phyloP scores from a whole-genome alignment of 1,284 basidiomycete species.

The Cutaneotrichosporon mucoides region DNA sequence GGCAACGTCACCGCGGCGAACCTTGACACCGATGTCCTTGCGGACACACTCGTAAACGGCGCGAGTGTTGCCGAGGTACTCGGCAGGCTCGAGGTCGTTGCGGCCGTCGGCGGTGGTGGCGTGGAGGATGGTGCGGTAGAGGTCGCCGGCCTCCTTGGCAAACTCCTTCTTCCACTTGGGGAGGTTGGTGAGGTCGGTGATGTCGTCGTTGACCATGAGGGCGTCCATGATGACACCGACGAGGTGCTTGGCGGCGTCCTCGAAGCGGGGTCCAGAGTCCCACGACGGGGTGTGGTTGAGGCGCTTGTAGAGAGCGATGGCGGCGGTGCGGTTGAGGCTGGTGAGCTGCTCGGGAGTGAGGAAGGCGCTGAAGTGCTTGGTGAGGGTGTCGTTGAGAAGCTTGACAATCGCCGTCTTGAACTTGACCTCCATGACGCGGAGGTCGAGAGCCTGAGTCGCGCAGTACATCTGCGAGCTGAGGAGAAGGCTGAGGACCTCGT shows the following conservation, averaged over 20 bases:
- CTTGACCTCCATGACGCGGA: constrained; percentile 15
- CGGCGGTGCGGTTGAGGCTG: constrained; percentile 9
- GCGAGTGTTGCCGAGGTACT: constrained; percentile 14
- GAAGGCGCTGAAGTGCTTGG: constrained; percentile 12
- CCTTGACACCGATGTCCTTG: constrained; percentile 12
- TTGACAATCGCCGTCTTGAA: constrained; percentile 14
- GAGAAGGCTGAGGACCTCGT: constrained; percentile 18
- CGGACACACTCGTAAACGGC: constrained; percentile 14
- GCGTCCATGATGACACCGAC: constrained; percentile 15
- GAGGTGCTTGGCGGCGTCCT: constrained; percentile 16
- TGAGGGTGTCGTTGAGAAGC: constrained; percentile 10
- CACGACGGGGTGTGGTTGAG: constrained; percentile 14
- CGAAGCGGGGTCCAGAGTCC: constrained; percentile 17
- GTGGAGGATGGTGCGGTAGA: constrained; percentile 14
- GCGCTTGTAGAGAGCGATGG: constrained; percentile 11
- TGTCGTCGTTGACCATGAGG: constrained; percentile 5
- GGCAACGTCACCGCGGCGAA: constrained; percentile 19
- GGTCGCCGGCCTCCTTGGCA: constrained; percentile 3
- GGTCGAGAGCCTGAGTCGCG: constrained; percentile 19
- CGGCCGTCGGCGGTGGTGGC: neutral
- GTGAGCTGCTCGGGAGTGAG: constrained; percentile 8
- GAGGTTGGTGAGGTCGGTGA: neutral
- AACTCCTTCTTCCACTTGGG: constrained; percentile 15
- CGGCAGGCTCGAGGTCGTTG: constrained; percentile 3
- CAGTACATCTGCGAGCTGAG: constrained; percentile 22